These are phyloP conservation scores for Chaetomium cochliodes DNA, from an alignment of 495 filamentous ascomycete species.

Conservation along the genomic window DNA sequence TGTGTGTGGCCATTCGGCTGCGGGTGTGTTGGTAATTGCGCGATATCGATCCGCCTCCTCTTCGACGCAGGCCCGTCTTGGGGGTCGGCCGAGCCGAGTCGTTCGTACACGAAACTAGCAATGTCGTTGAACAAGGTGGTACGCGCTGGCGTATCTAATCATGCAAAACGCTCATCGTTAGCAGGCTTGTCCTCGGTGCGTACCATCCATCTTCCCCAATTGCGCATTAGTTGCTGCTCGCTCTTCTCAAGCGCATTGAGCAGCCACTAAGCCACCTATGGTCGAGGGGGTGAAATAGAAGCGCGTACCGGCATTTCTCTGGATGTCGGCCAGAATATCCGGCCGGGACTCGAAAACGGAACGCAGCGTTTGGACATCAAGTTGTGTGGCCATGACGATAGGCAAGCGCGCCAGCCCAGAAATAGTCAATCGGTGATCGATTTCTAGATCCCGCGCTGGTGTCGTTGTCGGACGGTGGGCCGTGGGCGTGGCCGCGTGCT, in stretches of 20 bases:
- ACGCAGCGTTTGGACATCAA: constrained; percentile 44
- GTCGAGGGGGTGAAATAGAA: background rate
- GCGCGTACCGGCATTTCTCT: constrained; percentile 46
- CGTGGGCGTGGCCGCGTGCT: background rate
- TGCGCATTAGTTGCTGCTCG: too few species aligned
- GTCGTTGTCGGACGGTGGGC: background rate
- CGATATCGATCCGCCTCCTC: constrained; percentile 51
- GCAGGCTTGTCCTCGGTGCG: background rate
- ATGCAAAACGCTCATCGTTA: constrained; percentile 15
- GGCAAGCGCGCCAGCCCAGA: background rate
- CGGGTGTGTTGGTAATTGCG: constrained; percentile 26
- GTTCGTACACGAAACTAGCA: constrained; percentile 47
- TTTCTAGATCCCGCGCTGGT: background rate
- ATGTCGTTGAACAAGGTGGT: constrained; percentile 56
- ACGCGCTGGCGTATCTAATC: constrained; percentile 44
- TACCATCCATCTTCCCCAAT: too few species aligned
- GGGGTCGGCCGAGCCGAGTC: constrained; percentile 30
- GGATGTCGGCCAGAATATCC: constrained; percentile 47
- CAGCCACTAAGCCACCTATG: too few species aligned
- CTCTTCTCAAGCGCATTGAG: too few species aligned
- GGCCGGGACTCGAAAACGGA: constrained; percentile 47
- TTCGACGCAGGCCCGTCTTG: constrained; percentile 46
- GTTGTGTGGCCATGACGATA: constrained; percentile 40
- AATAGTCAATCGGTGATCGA: background rate
- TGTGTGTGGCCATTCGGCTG: constrained; percentile 23